Conservation (phyloP, 2,329 filamentous ascomycete genomes). For the Rhynchosporium agropyri region DNA sequence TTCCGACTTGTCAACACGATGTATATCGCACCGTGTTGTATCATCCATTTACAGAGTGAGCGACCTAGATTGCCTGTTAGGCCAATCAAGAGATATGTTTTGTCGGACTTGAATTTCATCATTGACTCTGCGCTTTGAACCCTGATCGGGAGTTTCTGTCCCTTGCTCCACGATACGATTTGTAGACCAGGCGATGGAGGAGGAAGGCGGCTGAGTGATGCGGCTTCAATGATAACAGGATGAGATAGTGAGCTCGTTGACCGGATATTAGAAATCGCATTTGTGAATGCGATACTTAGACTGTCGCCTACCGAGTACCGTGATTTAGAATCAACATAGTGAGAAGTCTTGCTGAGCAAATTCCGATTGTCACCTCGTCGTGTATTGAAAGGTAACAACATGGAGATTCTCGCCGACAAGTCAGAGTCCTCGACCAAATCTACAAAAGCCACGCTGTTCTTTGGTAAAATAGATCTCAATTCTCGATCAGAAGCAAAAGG, state of each 20-base stretch:
- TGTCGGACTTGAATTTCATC: constrained; percentile 28
- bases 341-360: background rate
- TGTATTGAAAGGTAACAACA: constrained; percentile 8
- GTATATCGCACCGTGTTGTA: constrained; percentile 43
- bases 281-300: constrained; percentile 17
- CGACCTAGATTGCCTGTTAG: constrained; percentile 42
- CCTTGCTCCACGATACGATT: constrained; percentile 20
- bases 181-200: background rate
- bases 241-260: background rate
- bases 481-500: constrained; percentile 14
- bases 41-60: constrained; percentile 48
- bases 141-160: background rate
- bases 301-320: background rate
- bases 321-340: background rate
- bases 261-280: constrained; percentile 14
- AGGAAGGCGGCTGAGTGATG: background rate
- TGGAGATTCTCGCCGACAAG: background rate
- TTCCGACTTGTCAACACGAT: constrained; percentile 47
- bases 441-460: constrained; percentile 8
- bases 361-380: background rate
- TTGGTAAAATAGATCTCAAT: constrained; percentile 4
- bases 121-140: constrained; percentile 11
- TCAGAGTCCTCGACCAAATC: constrained; percentile 11
- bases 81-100: constrained; percentile 43
- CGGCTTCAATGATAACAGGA: background rate